phyloP scores from a whole-genome alignment of 2,329 filamentous ascomycete species.

The Arachnomyces sp. region DNA sequence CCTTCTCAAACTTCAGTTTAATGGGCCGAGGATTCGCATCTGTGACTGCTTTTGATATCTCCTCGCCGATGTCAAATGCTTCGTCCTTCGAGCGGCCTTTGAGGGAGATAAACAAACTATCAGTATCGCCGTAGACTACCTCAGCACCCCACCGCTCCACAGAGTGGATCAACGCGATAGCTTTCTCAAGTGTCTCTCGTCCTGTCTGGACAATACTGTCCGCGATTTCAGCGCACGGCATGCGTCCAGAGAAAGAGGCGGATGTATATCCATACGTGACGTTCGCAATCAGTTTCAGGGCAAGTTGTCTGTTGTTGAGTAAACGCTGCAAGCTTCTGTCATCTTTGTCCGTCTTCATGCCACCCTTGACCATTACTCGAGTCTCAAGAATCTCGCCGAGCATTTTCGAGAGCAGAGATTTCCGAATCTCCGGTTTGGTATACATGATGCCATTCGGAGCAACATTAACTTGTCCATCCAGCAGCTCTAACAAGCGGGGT shows the following conservation, averaged over 20 bases:
- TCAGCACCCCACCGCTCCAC: slow-evolving; percentile 84
- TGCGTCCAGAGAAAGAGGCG: slow-evolving; percentile 89
- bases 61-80: slow-evolving; percentile 85
- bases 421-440: slow-evolving; percentile 73
- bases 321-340: slow-evolving; percentile 79
- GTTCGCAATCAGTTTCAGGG: slow-evolving; percentile 93
- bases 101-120: slow-evolving; percentile 85
- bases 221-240: slow-evolving; percentile 96
- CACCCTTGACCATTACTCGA: slow-evolving; percentile 92
- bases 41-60: slow-evolving; percentile 82
- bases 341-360: slow-evolving; percentile 89
- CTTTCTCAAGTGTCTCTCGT: slow-evolving; percentile 86
- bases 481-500: slow-evolving; percentile 63
- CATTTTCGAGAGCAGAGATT: slow-evolving; percentile 92
- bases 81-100: slow-evolving; percentile 80
- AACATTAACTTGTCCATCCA: slow-evolving; percentile 83
- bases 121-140: slow-evolving; percentile 96
- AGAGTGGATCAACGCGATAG: slow-evolving; percentile 87
- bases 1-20: slow-evolving; percentile 97
- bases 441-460: slow-evolving; percentile 97
- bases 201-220: slow-evolving; percentile 97
- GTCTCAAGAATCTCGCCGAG: slow-evolving; percentile 91
- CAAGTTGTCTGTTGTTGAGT: slow-evolving; percentile 87
- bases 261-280: slow-evolving; percentile 98
- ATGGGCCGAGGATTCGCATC: slow-evolving; percentile 83